These are phyloP conservation scores for Macrolepiota fuliginosa DNA, from an alignment of 768 basidiomycete species.

Conservation along the genomic window DNA sequence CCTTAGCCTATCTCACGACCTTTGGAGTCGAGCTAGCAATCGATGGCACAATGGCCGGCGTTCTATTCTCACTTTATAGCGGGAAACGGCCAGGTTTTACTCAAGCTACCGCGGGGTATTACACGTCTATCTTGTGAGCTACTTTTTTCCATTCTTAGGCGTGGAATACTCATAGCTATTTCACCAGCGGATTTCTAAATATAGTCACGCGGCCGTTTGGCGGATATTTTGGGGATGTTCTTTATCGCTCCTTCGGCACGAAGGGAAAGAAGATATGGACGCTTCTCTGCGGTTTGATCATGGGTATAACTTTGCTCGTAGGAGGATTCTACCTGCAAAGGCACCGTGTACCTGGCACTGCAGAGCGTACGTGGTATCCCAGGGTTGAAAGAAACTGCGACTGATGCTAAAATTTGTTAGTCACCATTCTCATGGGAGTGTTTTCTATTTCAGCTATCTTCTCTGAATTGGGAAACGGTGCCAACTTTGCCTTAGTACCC, in stretches of 20 bases:
- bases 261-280: conserved; percentile 48
- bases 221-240: conserved; percentile 44
- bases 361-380: conserved; percentile 28
- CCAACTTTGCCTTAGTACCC: conserved; percentile 16
- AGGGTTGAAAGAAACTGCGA: conserved; percentile 15
- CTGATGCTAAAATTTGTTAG: not conserved
- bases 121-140: conserved; percentile 29
- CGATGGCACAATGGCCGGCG: conserved; percentile 49
- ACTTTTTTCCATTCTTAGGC: conserved; percentile 19
- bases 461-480: conserved; percentile 16
- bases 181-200: conserved; percentile 45
- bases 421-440: not conserved
- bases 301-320: conserved; percentile 42
- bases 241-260: conserved; percentile 42
- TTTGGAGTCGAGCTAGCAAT: conserved; percentile 60
- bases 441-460: conserved; percentile 10
- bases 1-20: conserved; percentile 50
- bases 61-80: conserved; percentile 37
- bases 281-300: conserved; percentile 38
- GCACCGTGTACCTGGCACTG: conserved; percentile 42
- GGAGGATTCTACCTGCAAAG: conserved; percentile 42
- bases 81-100: conserved; percentile 34
- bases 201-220: conserved; percentile 47
- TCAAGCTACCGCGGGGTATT: conserved; percentile 52
- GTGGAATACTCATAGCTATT: not conserved